Base-by-base conservation (phyloP, 495 filamentous ascomycete genomes). In the Cercophora sp. region DNA sequence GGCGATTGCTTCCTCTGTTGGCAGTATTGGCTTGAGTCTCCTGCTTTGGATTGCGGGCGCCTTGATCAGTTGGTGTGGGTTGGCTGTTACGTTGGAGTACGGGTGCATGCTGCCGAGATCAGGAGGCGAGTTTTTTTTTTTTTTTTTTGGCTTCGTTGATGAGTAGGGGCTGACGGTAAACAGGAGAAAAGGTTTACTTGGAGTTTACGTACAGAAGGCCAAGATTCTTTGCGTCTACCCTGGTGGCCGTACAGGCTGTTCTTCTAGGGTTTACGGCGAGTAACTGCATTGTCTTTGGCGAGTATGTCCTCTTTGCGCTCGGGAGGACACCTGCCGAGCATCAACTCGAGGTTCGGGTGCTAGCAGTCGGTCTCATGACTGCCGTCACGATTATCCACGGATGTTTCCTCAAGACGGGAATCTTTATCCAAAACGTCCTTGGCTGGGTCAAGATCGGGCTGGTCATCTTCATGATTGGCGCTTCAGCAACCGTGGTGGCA, bases 131-230 rank as follows among this genome's bases (percentile, higher is more conserved):
- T 34, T 13, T 19, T 24, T 22, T 2, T 4, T 13, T 8, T 3
- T 25, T 22, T 5, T 8, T 22, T 4, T 4, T 13, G 8, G 10
- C 19, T n/a, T 10, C 5, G 22, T 19, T 4, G 26, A 35, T n/a
- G 1, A 35, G 9, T 16, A 25, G 31, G 22, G 16, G 39, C 45
- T 50, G 19, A 47, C 32, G 37, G n/a, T 10, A 22, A 18, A 23
- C n/a, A 61, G 59, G 59, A 0, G 41, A 55, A 6, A 89, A 89
- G 67, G 83, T 89, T 24, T 91, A 91, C 56, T 79, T 90, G 47
- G 87, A 91, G 58, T 86, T 83, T 65, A 82, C 83, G 0, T 91
- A 89, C 67, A 81, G 77, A 0, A 72, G 71, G 20, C 87, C 87
- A 2, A 77, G 77, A 13, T 88, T 86, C 57, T 74, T 91, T 15